A percentile compares a stretch with the other conserved stretches of the same genome.
Conservation (phyloP, 2,329 filamentous ascomycete genomes). For the Tricladium varicosporioides region DNA sequence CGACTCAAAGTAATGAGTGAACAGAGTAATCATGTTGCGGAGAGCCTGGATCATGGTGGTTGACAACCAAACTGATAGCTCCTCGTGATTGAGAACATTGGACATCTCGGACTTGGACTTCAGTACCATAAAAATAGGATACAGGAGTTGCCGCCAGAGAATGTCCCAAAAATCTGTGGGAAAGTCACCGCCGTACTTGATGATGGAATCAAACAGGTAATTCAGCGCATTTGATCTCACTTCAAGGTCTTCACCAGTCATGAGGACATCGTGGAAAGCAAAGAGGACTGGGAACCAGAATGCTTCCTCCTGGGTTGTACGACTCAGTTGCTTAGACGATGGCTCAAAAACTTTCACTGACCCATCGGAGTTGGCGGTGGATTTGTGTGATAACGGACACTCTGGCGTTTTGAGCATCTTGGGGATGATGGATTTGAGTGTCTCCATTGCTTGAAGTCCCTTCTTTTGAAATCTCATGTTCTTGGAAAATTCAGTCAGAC, state of each 20-base stretch:
- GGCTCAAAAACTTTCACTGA: slow-evolving; percentile 36
- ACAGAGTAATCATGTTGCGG: slow-evolving; percentile 96
- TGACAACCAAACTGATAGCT: slow-evolving; percentile 96
- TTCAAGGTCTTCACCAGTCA: slow-evolving; percentile 98
- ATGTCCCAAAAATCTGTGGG: slow-evolving; percentile 97
- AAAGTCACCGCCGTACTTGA: slow-evolving; percentile 87
- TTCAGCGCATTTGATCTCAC: slow-evolving; percentile 87
- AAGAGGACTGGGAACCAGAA: slow-evolving; percentile 99
- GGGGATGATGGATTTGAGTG: slow-evolving; percentile 87
- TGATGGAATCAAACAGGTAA: slow-evolving; percentile 93
- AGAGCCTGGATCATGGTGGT: slow-evolving; percentile 99
- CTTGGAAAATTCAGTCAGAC: slow-evolving; percentile 97
- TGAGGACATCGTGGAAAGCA: slow-evolving; percentile 96
- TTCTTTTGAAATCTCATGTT: slow-evolving; percentile 99
- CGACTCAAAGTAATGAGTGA: slow-evolving; percentile 96
- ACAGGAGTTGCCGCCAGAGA: slow-evolving; percentile 92
- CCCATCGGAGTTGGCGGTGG: slow-evolving; percentile 38
- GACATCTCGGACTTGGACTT: slow-evolving; percentile 96
- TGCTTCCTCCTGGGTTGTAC: slow-evolving; percentile 90
- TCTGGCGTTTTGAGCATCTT: slow-evolving; percentile 96
- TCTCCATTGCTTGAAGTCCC: slow-evolving; percentile 91
- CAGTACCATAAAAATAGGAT: slow-evolving; percentile 97
- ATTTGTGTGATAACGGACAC: slow-evolving; percentile 77
- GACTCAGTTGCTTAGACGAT: slow-evolving; percentile 59
- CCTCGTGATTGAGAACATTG: slow-evolving; percentile 92